Conservation (phyloP, 257 asterid species). For the Agastache rugosa region DNA sequence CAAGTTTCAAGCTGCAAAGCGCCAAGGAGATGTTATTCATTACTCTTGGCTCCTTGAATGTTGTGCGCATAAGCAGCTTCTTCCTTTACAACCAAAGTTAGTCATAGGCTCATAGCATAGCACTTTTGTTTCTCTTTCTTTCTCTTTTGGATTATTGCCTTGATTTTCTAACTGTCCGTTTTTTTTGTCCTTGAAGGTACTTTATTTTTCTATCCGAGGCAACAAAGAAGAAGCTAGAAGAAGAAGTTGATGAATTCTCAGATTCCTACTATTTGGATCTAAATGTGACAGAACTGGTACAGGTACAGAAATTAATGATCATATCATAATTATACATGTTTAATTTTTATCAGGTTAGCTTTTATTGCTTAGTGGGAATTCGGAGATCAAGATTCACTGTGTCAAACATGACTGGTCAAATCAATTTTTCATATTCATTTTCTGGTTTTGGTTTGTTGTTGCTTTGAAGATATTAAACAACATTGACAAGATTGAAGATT, state of each 20-base stretch:
- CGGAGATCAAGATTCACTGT: conserved; percentile 13
- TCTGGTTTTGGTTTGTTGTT: conserved; percentile 32
- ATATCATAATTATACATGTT: conserved; percentile 24
- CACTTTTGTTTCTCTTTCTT: conserved; percentile 24
- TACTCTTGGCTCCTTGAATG: conserved; percentile 86
- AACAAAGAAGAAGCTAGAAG: conserved; percentile 75
- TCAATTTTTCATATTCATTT: conserved; percentile 28
- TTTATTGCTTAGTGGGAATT: conserved; percentile 22
- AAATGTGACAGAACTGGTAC: conserved; percentile 60
- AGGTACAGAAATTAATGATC: conserved; percentile 51
- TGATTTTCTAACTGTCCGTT: conserved; percentile 11
- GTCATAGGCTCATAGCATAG: conserved; percentile 27
- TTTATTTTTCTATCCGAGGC: conserved; percentile 78
- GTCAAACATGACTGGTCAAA: conserved; percentile 30
- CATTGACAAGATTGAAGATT: conserved; percentile 49
- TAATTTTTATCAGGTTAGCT: conserved; percentile 20
- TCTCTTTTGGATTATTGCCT: conserved; percentile 23
- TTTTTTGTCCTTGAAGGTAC: conserved; percentile 54
- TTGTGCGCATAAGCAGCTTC: conserved; percentile 73
- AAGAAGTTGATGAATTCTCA: conserved; percentile 80
- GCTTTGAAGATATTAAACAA: conserved; percentile 65
- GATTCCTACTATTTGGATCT: conserved; percentile 82
- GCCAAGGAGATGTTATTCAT: conserved; percentile 84
- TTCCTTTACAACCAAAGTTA: conserved; percentile 88
- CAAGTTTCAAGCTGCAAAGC: conserved; percentile 94